phyloP scores from a whole-genome alignment of 129 eudicot species.

The Oenanthe sinensis region DNA sequence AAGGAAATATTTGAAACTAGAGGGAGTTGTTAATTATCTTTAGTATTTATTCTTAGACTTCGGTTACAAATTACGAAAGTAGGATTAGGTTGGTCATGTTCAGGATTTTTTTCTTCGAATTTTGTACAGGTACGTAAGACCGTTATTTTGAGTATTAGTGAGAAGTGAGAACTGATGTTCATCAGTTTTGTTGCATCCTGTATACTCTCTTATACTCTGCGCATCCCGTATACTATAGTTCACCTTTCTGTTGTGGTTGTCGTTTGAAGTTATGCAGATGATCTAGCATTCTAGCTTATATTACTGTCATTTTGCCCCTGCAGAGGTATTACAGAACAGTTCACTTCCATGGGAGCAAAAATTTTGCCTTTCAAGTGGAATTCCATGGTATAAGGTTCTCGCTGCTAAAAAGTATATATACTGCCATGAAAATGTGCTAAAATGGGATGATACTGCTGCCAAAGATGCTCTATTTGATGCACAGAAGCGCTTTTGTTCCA shows the following conservation, averaged over 20 bases:
- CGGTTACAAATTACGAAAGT: background rate
- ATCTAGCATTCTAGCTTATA: background rate
- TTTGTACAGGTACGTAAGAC: background rate
- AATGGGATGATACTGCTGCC: conserved; percentile 77
- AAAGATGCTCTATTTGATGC: conserved; percentile 50
- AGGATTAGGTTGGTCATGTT: background rate
- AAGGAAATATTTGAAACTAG: too few species aligned
- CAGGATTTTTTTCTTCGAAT: background rate
- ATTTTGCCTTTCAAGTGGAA: conserved; percentile 54
- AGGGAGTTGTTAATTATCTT: background rate
- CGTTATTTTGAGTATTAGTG: background rate
- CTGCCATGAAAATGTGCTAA: conserved; percentile 42
- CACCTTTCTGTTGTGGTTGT: background rate
- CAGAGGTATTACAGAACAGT: conserved; percentile 39
- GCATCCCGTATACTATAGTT: background rate
- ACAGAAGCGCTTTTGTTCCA: conserved; percentile 62
- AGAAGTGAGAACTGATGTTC: background rate
- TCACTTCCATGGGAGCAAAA: conserved; percentile 74
- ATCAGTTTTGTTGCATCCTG: background rate
- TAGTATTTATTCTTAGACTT: background rate
- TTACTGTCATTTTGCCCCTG: background rate
- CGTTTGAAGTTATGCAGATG: background rate
- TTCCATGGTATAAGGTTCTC: conserved; percentile 63
- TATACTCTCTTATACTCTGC: background rate
- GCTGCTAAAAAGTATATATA: conserved; percentile 49